Base-by-base conservation (phyloP, 2,329 filamentous ascomycete species). In the Alternaria dauci region DNA sequence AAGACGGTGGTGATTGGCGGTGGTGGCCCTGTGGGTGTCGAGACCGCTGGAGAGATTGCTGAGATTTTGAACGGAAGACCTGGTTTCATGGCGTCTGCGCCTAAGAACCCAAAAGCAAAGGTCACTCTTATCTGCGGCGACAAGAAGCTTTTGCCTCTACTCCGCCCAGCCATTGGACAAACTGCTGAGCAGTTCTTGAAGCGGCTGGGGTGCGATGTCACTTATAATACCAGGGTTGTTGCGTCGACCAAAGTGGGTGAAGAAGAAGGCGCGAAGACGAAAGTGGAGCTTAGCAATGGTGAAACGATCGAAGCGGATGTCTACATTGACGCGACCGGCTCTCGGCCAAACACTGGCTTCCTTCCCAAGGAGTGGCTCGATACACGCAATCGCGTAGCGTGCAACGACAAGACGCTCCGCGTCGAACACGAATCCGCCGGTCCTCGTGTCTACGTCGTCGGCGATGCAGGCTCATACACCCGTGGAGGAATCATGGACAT, bases 291-390 rank as follows among this genome's bases (percentile, higher is more conserved):
- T 11, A 75, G 72, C 54, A 82, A 84, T 65, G 86, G 85, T 43
- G 79, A 82, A 55, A 80, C 77, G 4, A 67, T 85, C 59, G 78
- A 78, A 0, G 81, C 82, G 6, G 86, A 88, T 65, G 71, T 86
- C 52, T 87, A 85, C 71, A 83, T 88, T 60, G 81, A 83, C 18
- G 84, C 83, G 8, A 83, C 81, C 1, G 86, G 86, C 18, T 80
- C 79, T 9, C 74, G 77, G 16, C 85, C 85, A 0, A 87, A 86
- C 72, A 85, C 81, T 28, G 76, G 75, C 34, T 88, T 84, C 71
- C 76, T 88, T 1, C 85, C 86, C 2, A 71, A 76, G 14, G 74
- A 79, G 3, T 82, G 85, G 71, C 78, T 88, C 14, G 78, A 82
- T 61, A 75, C 75, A n/a, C 76, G 76, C 51, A 83, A 83, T 41